These are phyloP conservation scores for Gonapodya prolifera DNA, from an alignment of 192 early-diverging fungal genomes.

Conservation along the genomic window DNA sequence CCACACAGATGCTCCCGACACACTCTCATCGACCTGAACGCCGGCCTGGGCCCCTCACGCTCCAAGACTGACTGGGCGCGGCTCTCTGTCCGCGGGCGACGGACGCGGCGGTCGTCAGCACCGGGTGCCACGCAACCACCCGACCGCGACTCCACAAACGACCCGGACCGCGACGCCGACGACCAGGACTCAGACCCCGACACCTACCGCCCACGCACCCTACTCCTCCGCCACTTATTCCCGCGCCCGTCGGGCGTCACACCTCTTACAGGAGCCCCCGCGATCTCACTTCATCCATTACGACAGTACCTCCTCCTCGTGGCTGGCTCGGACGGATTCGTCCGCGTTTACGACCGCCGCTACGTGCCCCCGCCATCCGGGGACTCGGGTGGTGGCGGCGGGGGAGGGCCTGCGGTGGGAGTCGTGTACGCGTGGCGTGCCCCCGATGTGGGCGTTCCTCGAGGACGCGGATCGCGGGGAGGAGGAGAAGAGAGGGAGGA, in stretches of 20 bases:
- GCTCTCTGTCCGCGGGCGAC: neutral
- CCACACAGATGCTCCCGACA: conserved; percentile 15
- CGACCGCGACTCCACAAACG: neutral
- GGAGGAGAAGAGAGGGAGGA: neutral
- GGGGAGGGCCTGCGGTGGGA: neutral
- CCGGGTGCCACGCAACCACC: neutral
- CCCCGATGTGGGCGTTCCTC: neutral
- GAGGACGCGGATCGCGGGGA: neutral
- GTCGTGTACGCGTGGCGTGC: neutral
- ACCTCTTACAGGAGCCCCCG: conserved; percentile 17
- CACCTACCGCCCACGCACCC: neutral
- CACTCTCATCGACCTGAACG: conserved; percentile 25
- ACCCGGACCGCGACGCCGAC: conserved; percentile 8
- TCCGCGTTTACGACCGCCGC: conserved; percentile 29
- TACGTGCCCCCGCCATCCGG: conserved; percentile 5
- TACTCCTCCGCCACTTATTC: neutral
- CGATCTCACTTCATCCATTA: conserved; percentile 30
- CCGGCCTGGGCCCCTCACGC: neutral
- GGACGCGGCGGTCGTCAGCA: too few relatives aligned
- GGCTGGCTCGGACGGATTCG: conserved; percentile 29
- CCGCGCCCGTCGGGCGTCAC: neutral
- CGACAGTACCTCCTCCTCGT: conserved; percentile 29
- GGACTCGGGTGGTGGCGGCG: neutral
- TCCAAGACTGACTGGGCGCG: conserved; percentile 2
- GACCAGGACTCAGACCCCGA: neutral